Evolutionary conservation across 129 eudicot species (phyloP).

Genomic region (Artemisia tridentata): DNA sequence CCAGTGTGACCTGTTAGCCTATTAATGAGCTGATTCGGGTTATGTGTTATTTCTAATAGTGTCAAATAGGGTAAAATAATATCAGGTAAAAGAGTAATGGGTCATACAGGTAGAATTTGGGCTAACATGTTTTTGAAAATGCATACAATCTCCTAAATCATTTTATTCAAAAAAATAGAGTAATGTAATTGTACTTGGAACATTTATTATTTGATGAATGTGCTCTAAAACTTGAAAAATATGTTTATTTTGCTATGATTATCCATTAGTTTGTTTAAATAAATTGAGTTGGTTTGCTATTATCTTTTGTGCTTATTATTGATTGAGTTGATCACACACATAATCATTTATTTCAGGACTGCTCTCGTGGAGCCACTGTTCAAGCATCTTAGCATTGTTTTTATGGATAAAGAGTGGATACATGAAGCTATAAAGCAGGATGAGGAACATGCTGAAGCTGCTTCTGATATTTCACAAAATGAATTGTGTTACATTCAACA

Average conservation of each 20-base stretch:
- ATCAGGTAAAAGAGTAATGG: not conserved
- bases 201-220: not conserved
- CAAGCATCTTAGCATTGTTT: slow-evolving; percentile 49
- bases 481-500: slow-evolving; percentile 54
- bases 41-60: too few relatives aligned
- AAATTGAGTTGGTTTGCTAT: not conserved
- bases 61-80: too few relatives aligned
- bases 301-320: slow-evolving; percentile 11
- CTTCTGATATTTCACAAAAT: slow-evolving; percentile 34
- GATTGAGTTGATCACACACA: not conserved
- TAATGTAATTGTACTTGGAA: not conserved
- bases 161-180: not conserved
- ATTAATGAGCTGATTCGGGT: too few relatives aligned
- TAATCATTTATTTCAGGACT: slow-evolving; percentile 31
- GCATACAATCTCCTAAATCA: not conserved
- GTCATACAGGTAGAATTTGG: not conserved
- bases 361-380: slow-evolving; percentile 60
- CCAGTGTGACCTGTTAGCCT: not conserved
- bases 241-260: too few relatives aligned
- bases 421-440: slow-evolving; percentile 35
- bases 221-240: not conserved
- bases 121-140: not conserved
- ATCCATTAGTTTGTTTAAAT: too few relatives aligned
- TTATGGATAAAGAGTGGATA: slow-evolving; percentile 50
- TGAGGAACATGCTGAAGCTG: slow-evolving; percentile 34